Evolutionary conservation across 257 asterid species (phyloP), one percentile per base, ranked within the genome.

Genomic region (Forsythia suspensa): DNA sequence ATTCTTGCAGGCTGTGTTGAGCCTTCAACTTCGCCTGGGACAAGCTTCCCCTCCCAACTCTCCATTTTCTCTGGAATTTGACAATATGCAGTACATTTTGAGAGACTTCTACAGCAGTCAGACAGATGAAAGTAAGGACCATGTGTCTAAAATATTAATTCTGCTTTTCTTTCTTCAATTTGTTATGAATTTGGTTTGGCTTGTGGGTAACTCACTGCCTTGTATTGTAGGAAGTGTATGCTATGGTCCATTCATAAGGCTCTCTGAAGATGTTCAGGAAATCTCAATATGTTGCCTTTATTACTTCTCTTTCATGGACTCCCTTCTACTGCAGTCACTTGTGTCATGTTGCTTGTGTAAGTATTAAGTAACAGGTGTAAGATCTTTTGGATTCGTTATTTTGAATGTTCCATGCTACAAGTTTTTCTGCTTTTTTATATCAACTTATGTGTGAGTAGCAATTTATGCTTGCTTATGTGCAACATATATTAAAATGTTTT

Each of bases 341-440:
- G 89, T 85, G 61, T 84, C 89, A 63, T 93, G 98, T 81, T 95
- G 99, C 93, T 84, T 92, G 79, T 83, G 99, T 95, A 88, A 93
- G 98, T 88, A 68, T 65, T 10, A 5, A 34, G n/a, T 36, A 24
- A 75, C 70, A 52, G n/a, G 52, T 51, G 41, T 46, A 7, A 52
- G 43, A 24, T 41, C 43, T 59, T 79, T 63, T 70, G 29, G 43
- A 42, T n/a, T 65, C 48, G 41, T 43, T 68, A 18, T 70, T 77
- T 63, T 63, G 34, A 57, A n/a, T 57, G 29, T 57, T 57, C 66
- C 24, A n/a, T 57, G 66, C 66, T n/a, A 55, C n/a, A 51, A 57
- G 39, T 3, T 63, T 29, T 29, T 29, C 68, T 8, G 18, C 70
- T 63, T 63, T 10, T 3, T 34, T 10, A 1, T 24, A 63, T 63